phyloP scores from a whole-genome alignment of 495 filamentous ascomycete species.

The Aspergillus affinis region DNA sequence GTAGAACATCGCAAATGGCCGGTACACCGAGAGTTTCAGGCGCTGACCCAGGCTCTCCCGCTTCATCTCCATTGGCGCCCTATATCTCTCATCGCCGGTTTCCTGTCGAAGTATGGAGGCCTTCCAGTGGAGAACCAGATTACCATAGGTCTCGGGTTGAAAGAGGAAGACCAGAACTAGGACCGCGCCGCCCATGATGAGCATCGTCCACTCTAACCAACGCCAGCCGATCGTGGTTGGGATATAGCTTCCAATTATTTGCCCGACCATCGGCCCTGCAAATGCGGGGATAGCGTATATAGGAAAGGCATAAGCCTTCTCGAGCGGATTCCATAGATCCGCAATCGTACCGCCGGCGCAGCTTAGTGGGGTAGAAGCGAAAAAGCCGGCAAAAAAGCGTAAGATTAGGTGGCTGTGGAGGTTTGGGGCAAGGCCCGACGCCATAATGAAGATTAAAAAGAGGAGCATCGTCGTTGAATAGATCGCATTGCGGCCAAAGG shows the following conservation, averaged over 20 bases:
- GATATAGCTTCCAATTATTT: slow-evolving; percentile 36
- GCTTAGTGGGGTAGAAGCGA: slow-evolving; percentile 44
- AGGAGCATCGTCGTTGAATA: slow-evolving; percentile 48
- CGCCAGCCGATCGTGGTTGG: slow-evolving; percentile 34
- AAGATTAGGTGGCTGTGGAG: slow-evolving; percentile 43
- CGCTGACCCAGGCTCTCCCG: slow-evolving; percentile 10
- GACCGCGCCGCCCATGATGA: slow-evolving; percentile 41
- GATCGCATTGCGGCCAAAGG: slow-evolving; percentile 52
- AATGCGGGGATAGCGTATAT: slow-evolving; percentile 42
- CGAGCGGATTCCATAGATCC: slow-evolving; percentile 45
- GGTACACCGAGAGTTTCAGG: slow-evolving; percentile 11
- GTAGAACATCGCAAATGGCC: slow-evolving; percentile 36
- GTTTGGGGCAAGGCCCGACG: slow-evolving; percentile 41
- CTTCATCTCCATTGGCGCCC: slow-evolving; percentile 39
- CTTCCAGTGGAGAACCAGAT: slow-evolving; percentile 47
- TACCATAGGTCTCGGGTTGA: slow-evolving; percentile 48
- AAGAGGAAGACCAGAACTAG: slow-evolving; percentile 37
- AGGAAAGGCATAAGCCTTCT: slow-evolving; percentile 43
- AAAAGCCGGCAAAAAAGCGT: slow-evolving; percentile 47
- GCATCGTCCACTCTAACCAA: slow-evolving; percentile 48
- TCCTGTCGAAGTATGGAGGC: slow-evolving; percentile 38
- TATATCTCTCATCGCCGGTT: slow-evolving; percentile 40
- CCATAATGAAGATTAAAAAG: slow-evolving; percentile 48
- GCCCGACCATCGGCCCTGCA: slow-evolving; percentile 39
- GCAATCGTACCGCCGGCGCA: slow-evolving; percentile 46